phyloP scores from a whole-genome alignment of 2,329 filamentous ascomycete species.

The Chaetothyriales sp. region DNA sequence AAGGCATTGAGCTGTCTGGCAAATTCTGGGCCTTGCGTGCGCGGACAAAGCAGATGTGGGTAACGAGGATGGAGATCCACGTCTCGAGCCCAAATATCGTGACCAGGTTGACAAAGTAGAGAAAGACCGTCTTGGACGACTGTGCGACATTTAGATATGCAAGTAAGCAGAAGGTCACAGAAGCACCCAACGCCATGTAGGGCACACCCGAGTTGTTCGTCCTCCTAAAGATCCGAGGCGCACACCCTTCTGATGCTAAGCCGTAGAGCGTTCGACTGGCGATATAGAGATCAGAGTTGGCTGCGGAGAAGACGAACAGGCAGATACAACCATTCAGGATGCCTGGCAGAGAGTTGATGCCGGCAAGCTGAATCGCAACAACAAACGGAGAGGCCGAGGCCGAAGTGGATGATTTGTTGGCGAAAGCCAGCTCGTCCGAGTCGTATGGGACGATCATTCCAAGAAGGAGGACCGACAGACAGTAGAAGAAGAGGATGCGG shows the following conservation, averaged over 20 bases:
- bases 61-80: constrained; percentile 55
- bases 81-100: constrained; percentile 52
- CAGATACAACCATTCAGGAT: constrained; percentile 45
- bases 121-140: constrained; percentile 45
- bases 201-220: constrained; percentile 62
- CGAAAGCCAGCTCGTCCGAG: constrained; percentile 47
- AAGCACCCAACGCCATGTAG: constrained; percentile 49
- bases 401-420: constrained; percentile 28
- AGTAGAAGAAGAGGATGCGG: constrained; percentile 71
- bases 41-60: constrained; percentile 53
- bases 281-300: constrained; percentile 44
- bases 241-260: constrained; percentile 57
- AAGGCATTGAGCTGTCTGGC: constrained; percentile 43
- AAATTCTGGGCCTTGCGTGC: constrained; percentile 50
- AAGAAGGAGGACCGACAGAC: constrained; percentile 57
- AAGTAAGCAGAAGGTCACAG: constrained; percentile 49
- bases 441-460: constrained; percentile 68
- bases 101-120: constrained; percentile 54
- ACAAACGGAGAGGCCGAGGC: constrained; percentile 50
- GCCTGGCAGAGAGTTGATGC: constrained; percentile 41
- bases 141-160: constrained; percentile 54
- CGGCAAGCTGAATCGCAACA: constrained; percentile 46
- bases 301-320: constrained; percentile 44
- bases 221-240: constrained; percentile 56
- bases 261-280: constrained; percentile 50